Base-by-base conservation (phyloP, 768 basidiomycete genomes). In the Tylopilus vinaceipallidus region DNA sequence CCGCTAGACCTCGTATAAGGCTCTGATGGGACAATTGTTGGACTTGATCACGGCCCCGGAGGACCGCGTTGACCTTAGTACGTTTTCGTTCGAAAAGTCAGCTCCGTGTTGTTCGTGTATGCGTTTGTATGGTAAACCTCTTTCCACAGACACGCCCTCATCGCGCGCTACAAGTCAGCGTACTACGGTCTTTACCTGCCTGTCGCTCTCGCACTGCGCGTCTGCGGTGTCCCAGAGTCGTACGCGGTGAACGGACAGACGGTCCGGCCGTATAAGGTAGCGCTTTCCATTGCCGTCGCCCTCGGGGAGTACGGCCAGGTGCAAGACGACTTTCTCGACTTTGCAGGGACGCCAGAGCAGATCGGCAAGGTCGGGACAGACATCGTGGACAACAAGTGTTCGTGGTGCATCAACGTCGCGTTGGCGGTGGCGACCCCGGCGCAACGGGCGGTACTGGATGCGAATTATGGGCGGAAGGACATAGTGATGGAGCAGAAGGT, bases 131-230 rank as follows among this genome's bases (percentile, higher is more conserved):
- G 2, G 11, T 11, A 30, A 94, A 91, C 65, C 93, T n/a, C n/a
- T n/a, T n/a, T n/a, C 97, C 66, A n/a, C n/a, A n/a, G n/a, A n/a
- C n/a, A n/a, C n/a, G 80, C 81, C 52, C 80, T 90, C 49, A 98
- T 98, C 66, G 95, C 97, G 44, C 78, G 91, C 54, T 97, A 94
- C 83, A 99, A 99, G 73, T 98, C 95, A 23, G 91, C 95, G 0
- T 95, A 81, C 73, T 99, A 98, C 73, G 95, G 92, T 24, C 98
- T 98, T 81, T 97, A 81, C 60, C n/a, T n/a, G n/a, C n/a, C n/a
- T n/a, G n/a, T n/a, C n/a, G n/a, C n/a, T n/a, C n/a, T n/a, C n/a
- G n/a, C n/a, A n/a, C n/a, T n/a, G n/a, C n/a, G n/a, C n/a, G n/a
- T n/a, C n/a, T n/a, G n/a, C n/a, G n/a, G n/a, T n/a, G n/a, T n/a